Conservation (phyloP, 1,284 basidiomycete species). For the Cutaneotrichosporon curvatum region DNA sequence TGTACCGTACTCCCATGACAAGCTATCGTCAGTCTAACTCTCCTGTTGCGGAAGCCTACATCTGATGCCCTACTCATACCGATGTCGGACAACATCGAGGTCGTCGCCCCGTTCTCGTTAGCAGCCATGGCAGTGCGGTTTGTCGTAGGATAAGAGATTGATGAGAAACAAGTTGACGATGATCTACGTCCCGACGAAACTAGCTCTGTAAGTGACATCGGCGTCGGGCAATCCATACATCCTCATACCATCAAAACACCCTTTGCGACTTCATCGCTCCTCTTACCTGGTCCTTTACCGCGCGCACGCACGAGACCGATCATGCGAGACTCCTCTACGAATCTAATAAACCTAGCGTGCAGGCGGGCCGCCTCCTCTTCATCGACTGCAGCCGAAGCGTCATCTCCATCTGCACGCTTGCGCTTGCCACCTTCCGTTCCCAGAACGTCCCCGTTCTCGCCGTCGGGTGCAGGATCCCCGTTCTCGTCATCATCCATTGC, state of each 20-base stretch:
- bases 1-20: conserved; percentile 28
- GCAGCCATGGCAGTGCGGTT: background rate
- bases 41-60: conserved; percentile 11
- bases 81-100: conserved; percentile 24
- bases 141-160: background rate
- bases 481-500: no score
- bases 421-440: no score
- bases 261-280: conserved; percentile 39
- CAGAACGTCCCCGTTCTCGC: no score
- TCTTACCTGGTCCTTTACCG: conserved; percentile 21
- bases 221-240: no score
- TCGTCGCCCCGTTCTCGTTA: conserved; percentile 7
- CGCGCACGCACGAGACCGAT: conserved; percentile 35
- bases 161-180: no score
- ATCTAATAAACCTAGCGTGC: conserved; percentile 39
- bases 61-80: conserved; percentile 28
- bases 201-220: no score
- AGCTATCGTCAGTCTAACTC: conserved; percentile 8
- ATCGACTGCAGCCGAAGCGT: background rate
- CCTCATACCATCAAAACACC: conserved; percentile 26
- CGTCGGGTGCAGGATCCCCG: background rate
- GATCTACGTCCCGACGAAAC: no score
- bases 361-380: conserved; percentile 26
- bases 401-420: conserved; percentile 8
- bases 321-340: conserved; percentile 41